Conservation (phyloP, 2,329 filamentous ascomycete species). For the Metarhizium humberi region DNA sequence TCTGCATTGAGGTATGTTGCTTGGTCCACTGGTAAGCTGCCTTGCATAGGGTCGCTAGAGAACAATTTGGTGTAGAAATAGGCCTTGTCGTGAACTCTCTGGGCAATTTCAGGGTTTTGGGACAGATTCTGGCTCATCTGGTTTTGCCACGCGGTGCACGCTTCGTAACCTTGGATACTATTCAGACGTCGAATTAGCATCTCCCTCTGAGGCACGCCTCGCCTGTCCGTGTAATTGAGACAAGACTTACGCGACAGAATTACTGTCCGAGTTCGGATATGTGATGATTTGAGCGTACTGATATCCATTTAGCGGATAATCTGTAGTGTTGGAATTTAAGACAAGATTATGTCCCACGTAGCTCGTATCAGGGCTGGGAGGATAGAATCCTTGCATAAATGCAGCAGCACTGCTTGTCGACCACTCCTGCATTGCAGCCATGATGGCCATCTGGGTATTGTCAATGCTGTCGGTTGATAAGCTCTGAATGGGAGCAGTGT, state of each 20-base stretch:
- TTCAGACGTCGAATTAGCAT: conserved; percentile 1
- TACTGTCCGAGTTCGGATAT: conserved; percentile 33
- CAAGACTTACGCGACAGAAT: conserved; percentile 34
- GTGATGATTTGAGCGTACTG: conserved; percentile 65
- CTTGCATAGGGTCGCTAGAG: conserved; percentile 23
- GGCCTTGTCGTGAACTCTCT: conserved; percentile 18
- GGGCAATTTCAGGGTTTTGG: conserved; percentile 13
- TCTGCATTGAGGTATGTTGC: conserved; percentile 41
- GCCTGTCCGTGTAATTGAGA: neutral
- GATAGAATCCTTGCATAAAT: conserved; percentile 80
- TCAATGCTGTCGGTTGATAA: conserved; percentile 36
- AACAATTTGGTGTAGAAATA: conserved; percentile 36
- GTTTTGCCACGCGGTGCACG: conserved; percentile 28
- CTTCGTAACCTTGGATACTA: conserved; percentile 28
- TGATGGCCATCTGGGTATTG: conserved; percentile 35
- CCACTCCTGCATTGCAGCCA: conserved; percentile 31
- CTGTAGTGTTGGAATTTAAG: conserved; percentile 35
- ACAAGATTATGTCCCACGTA: conserved; percentile 33
- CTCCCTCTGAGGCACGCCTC: neutral
- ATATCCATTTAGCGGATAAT: conserved; percentile 66
- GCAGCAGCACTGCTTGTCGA: conserved; percentile 61
- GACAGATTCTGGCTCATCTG: conserved; percentile 19
- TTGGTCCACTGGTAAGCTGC: conserved; percentile 22
- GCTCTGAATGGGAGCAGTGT: conserved; percentile 28
- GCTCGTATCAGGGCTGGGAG: conserved; percentile 39